Base-by-base conservation (phyloP, 306 rosid species). In the Cucumis hystrix region DNA sequence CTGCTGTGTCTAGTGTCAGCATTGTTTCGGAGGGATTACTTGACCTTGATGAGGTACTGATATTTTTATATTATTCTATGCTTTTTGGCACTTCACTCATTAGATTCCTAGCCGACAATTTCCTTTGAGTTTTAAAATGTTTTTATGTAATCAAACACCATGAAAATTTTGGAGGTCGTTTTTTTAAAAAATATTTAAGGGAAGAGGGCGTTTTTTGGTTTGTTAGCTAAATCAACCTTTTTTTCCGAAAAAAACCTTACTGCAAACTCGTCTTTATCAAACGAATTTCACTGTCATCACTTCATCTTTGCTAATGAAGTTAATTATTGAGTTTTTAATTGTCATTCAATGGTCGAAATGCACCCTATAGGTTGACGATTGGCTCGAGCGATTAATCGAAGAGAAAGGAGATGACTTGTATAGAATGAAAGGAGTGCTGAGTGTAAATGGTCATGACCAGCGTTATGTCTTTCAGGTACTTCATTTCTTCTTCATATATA, bases 321-420 rank as follows among this genome's bases (percentile, higher is more conserved):
- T 68, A 11, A 41, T 41, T 41, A 37, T 20, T 43, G 74, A 2
- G 74, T 41, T 41, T 41, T 69, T 20, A 69, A 39, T 23, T 14
- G 20, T 45, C 13, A 45, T 68, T 41, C 20, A 69, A 69, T 43
- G 3, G 20, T 43, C 12, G 37, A 49, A 45, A 18, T 69, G 75
- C 21, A 21, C 4, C 39, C 1, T 2, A 2, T 47, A 93, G 97
- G 82, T 89, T 41, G 97, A 93, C 15, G 98, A 93, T 84, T 93
- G 98, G 98, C 89, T 93, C 16, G 96, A 93, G 80, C 86, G 98
- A 80, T 51, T 93, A 84, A 79, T 89, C 43, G 98, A 87, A 80
- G 97, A 91, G 79, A 93, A 93, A 82, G 98, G 96, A 75, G 98
- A 93, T 58, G 97, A 93, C 81, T 87, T 93, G 80, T 93, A 93